Conservation (phyloP, 768 basidiomycete genomes). For the Ramaria rubella region DNA sequence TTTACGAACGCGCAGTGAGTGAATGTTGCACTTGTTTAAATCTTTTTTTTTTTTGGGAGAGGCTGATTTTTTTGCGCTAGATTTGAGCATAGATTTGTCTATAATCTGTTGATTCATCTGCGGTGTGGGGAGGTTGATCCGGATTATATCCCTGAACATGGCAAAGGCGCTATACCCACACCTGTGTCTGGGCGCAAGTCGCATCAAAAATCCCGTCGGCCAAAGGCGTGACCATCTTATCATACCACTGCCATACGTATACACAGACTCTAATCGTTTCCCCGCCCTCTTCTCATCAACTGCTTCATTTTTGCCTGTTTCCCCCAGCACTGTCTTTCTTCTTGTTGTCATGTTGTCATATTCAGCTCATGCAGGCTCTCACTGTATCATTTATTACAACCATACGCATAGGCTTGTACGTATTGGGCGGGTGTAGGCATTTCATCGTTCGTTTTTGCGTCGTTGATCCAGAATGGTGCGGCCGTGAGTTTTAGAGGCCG, state of each 20-base stretch:
- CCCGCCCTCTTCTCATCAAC: too few relatives aligned
- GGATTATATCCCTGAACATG: conserved; percentile 73
- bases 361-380: neutral
- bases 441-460: too few relatives aligned
- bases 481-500: too few relatives aligned
- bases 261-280: neutral
- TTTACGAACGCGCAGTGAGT: conserved; percentile 89
- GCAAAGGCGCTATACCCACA: conserved; percentile 47
- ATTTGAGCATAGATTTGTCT: conserved; percentile 85
- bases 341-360: neutral
- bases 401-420: neutral
- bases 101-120: conserved; percentile 75
- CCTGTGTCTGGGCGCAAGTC: conserved; percentile 3
- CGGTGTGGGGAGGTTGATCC: conserved; percentile 69
- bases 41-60: neutral
- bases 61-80: conserved; percentile 29
- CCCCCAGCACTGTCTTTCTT: neutral
- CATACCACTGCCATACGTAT: neutral
- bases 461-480: too few relatives aligned
- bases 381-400: neutral
- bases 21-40: neutral
- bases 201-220: conserved; percentile 3
- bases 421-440: neutral
- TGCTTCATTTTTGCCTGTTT: neutral
- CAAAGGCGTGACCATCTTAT: neutral